Evolutionary conservation across 208 protist species (phyloP).

Genomic region (Lotmaria passim): DNA sequence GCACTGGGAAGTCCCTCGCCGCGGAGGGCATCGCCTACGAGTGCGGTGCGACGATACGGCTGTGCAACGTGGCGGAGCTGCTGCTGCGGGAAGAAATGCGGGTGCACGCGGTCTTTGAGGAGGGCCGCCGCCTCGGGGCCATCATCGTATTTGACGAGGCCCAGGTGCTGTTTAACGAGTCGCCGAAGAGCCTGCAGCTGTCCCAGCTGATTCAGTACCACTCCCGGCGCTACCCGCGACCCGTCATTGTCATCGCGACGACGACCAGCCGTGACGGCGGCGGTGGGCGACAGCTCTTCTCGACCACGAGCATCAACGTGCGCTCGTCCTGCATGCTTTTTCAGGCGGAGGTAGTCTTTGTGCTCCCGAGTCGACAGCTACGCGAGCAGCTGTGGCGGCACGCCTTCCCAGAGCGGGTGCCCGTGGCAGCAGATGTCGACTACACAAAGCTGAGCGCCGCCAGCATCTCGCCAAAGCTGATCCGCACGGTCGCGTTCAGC

Average conservation of each 20-base stretch:
- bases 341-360: constrained; percentile 63
- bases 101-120: constrained; percentile 76
- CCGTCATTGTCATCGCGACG: constrained; percentile 86
- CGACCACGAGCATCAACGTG: constrained; percentile 44
- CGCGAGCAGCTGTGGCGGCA: constrained; percentile 74
- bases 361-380: constrained; percentile 53
- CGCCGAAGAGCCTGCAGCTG: constrained; percentile 58
- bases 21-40: constrained; percentile 92
- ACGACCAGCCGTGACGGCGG: constrained; percentile 45
- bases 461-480: constrained; percentile 71
- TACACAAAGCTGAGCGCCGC: constrained; percentile 55
- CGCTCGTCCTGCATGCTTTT: constrained; percentile 62
- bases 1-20: constrained; percentile 88
- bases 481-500: constrained; percentile 73
- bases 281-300: constrained; percentile 33
- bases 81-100: constrained; percentile 57
- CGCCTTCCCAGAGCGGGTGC: constrained; percentile 74
- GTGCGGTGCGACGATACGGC: constrained; percentile 83
- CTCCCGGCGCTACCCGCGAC: constrained; percentile 65
- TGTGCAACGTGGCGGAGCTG: constrained; percentile 84
- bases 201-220: constrained; percentile 87
- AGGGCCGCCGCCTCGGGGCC: constrained; percentile 81
- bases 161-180: constrained; percentile 85
- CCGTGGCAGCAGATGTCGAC: constrained; percentile 61
- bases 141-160: constrained; percentile 91